Percentiles rank a stretch among this genome's conserved stretches.
Conservation (phyloP, 1,284 basidiomycete species). For the Moniliophthora roreri region DNA sequence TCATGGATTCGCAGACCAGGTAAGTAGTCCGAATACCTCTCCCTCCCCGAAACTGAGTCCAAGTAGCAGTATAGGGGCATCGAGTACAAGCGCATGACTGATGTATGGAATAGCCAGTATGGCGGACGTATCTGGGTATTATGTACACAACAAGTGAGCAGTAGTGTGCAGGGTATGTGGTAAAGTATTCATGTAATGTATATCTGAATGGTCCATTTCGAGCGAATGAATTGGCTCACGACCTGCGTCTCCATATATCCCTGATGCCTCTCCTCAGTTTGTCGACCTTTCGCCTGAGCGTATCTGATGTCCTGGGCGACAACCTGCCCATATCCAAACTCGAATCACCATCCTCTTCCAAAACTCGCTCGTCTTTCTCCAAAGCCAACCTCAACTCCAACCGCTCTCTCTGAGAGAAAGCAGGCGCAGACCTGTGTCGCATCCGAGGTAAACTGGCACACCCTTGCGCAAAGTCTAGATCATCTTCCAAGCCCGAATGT, state of each 20-base stretch:
- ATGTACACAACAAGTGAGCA: neutral
- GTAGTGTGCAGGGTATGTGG: neutral
- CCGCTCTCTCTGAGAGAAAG: neutral
- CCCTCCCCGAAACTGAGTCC: too few relatives aligned
- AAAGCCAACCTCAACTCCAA: neutral
- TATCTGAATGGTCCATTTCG: neutral
- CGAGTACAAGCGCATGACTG: too few relatives aligned
- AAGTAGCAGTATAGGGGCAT: too few relatives aligned
- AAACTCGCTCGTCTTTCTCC: neutral
- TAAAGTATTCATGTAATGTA: neutral
- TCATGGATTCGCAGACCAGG: too few relatives aligned
- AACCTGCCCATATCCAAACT: neutral
- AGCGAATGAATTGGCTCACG: neutral
- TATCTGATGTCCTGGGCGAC: neutral
- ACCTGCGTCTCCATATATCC: constrained; percentile 2
- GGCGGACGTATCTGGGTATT: neutral
- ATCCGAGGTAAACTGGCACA: neutral
- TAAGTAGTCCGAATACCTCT: too few relatives aligned
- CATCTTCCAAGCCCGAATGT: neutral
- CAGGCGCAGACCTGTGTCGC: constrained; percentile 1
- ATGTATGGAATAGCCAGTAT: too few relatives aligned
- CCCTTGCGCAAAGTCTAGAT: neutral
- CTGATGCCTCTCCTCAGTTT: neutral
- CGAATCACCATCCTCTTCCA: neutral
- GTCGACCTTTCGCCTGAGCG: neutral